Percentiles rank a stretch among this genome's conserved stretches.
Evolutionary conservation across 2,329 filamentous ascomycete genomes (phyloP).

Genomic region (Claviceps maximensis): DNA sequence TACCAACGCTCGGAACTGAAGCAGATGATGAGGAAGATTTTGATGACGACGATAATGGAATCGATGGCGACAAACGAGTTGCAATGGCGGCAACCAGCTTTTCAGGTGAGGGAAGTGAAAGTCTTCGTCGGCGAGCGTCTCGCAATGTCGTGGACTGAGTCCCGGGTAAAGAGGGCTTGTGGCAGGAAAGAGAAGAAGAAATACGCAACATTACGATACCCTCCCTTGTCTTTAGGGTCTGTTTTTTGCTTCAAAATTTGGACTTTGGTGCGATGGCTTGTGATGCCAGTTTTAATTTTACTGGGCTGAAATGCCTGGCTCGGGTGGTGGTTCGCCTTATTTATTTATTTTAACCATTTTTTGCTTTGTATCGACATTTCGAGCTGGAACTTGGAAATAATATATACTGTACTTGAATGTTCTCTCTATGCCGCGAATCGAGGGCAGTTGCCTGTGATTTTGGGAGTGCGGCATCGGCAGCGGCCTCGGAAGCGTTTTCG

Average conservation of each 20-base stretch:
- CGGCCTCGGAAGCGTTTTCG: neutral
- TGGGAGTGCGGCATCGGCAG: neutral
- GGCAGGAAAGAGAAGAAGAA: neutral
- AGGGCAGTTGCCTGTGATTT: neutral
- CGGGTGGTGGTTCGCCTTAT: neutral
- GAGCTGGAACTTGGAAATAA: neutral
- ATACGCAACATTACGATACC: slow-evolving; percentile 1
- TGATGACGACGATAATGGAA: slow-evolving; percentile 23
- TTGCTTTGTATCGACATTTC: neutral
- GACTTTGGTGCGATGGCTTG: neutral
- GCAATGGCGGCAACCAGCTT: slow-evolving; percentile 43
- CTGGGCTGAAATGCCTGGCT: neutral
- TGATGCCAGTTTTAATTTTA: neutral
- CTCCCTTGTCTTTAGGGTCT: neutral
- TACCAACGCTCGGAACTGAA: slow-evolving; percentile 24
- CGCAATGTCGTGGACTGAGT: slow-evolving; percentile 11
- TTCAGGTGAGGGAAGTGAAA: slow-evolving; percentile 23
- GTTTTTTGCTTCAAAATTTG: neutral
- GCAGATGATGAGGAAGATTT: slow-evolving; percentile 33
- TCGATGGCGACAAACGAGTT: slow-evolving; percentile 21
- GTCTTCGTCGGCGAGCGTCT: slow-evolving; percentile 19
- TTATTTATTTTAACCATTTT: neutral
- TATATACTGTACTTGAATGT: neutral
- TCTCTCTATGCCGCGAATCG: no score
- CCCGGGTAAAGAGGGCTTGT: neutral